These are phyloP conservation scores for Schizosaccharomyces lindneri DNA, from an alignment of 805 yeast genomes.

Conservation along the genomic window DNA sequence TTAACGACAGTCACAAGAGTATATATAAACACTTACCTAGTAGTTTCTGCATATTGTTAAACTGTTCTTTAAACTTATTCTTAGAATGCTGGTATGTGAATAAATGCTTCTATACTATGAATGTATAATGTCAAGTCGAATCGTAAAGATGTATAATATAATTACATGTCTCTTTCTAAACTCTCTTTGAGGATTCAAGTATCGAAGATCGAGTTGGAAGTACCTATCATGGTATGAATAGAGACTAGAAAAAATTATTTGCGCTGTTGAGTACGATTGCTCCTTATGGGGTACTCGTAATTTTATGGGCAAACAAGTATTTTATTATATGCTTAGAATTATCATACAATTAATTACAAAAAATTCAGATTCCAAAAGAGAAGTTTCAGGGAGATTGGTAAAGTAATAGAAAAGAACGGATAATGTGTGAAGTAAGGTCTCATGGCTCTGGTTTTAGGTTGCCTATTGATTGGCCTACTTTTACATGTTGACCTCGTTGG, in stretches of 20 bases:
- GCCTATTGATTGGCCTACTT: constrained; percentile 68
- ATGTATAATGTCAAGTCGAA: no score
- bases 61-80: no score
- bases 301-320: neutral
- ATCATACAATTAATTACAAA: neutral
- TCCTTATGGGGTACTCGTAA: neutral
- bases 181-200: neutral
- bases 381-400: neutral
- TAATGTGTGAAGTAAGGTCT: no score
- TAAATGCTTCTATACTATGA: no score
- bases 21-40: no score
- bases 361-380: neutral
- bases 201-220: neutral
- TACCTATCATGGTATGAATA: neutral
- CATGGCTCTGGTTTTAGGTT: neutral
- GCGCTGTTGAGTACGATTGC: neutral
- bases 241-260: neutral
- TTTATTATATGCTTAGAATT: neutral
- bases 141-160: neutral
- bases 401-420: no score
- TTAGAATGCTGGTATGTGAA: no score
- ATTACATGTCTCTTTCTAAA: neutral
- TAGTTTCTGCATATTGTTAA: no score
- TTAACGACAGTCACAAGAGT: no score
- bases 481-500: constrained; percentile 47